These are phyloP conservation scores for Vigna reflexopilosa DNA, from an alignment of 306 rosid species.

Conservation along the genomic window DNA sequence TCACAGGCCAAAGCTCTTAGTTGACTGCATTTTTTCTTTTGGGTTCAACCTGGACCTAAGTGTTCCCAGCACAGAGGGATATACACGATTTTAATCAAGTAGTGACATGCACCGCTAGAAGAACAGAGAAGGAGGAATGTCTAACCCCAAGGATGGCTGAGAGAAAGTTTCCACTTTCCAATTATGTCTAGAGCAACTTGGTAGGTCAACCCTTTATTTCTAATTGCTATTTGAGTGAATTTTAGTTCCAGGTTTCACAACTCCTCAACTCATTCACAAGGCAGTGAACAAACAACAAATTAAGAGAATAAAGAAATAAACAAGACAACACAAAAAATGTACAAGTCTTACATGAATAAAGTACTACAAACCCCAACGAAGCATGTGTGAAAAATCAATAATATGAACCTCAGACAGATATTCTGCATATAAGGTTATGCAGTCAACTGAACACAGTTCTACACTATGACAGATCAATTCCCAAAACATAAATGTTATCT, in stretches of 20 bases:
- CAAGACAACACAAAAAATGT: background rate
- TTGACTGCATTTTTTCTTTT: background rate
- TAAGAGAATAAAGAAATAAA: conserved; percentile 11
- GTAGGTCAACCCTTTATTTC: background rate
- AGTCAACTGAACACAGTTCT: conserved; percentile 2
- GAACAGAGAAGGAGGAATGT: background rate
- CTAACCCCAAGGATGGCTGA: conserved; percentile 22
- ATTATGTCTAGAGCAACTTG: background rate
- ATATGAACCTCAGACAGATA: conserved; percentile 1
- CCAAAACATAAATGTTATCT: conserved; percentile 25
- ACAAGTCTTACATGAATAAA: conserved; percentile 15
- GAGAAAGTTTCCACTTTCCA: conserved; percentile 3
- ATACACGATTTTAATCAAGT: background rate
- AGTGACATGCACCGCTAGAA: conserved; percentile 6
- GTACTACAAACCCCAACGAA: conserved; percentile 23
- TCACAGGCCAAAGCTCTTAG: conserved; percentile 5
- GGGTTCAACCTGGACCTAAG: conserved; percentile 4
- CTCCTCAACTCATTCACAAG: conserved; percentile 9
- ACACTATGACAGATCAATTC: conserved; percentile 7
- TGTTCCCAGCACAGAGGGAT: conserved; percentile 1
- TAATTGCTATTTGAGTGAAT: background rate
- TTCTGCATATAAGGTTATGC: conserved; percentile 22
- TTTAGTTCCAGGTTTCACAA: background rate
- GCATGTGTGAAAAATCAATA: conserved; percentile 28
- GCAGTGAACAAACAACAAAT: background rate